Evolutionary conservation across 2,329 filamentous ascomycete genomes (phyloP).

Genomic region (Colletotrichum chrysophilum): DNA sequence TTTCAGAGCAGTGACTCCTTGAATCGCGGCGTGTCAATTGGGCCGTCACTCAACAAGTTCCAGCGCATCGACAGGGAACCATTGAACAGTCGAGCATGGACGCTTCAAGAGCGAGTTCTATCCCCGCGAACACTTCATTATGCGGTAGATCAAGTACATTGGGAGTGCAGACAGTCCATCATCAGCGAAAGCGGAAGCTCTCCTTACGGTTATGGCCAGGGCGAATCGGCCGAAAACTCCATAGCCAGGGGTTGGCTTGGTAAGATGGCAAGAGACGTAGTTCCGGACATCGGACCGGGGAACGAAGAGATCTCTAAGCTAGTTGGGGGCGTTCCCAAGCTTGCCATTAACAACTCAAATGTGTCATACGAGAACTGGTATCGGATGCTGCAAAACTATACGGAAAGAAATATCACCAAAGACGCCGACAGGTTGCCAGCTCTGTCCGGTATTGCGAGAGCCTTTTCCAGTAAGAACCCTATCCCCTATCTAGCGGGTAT

Average conservation of each 20-base stretch:
- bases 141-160: background rate
- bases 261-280: background rate
- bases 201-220: background rate
- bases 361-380: background rate
- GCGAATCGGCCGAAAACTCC: background rate
- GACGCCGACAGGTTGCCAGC: background rate
- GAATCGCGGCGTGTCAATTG: background rate
- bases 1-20: background rate
- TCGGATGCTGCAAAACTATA: background rate
- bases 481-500: background rate
- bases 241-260: background rate
- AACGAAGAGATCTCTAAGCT: background rate
- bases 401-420: background rate
- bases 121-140: background rate
- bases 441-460: background rate
- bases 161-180: background rate
- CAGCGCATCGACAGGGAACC: background rate
- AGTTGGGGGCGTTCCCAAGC: background rate
- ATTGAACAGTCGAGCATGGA: background rate
- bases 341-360: background rate
- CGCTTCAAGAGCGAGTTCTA: background rate
- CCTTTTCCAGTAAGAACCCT: background rate
- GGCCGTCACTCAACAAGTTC: background rate
- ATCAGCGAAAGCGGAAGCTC: background rate
- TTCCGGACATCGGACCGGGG: background rate